Percentiles rank a stretch among this genome's conserved stretches.
phyloP scores from a whole-genome alignment of 2,329 filamentous ascomycete species.

The Microcyclospora tardicrescens region DNA sequence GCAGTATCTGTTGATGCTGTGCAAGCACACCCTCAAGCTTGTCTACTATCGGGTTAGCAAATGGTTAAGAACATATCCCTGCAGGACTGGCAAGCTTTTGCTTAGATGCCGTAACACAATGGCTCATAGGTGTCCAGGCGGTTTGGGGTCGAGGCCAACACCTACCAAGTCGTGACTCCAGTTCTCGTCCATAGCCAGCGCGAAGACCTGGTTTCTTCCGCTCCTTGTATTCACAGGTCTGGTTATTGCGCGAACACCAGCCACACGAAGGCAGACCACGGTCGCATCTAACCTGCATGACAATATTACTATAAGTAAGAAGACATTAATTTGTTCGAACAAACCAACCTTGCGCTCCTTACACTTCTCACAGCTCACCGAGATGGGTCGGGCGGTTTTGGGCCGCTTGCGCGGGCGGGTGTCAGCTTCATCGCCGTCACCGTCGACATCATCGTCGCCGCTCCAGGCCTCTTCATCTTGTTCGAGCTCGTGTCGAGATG shows the following conservation, averaged over 20 bases:
- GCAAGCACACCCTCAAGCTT: slow-evolving; percentile 33
- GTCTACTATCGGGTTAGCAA: slow-evolving; percentile 19
- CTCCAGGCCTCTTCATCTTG: slow-evolving; percentile 27
- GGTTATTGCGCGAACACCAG: slow-evolving; percentile 56
- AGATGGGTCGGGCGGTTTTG: slow-evolving; percentile 27
- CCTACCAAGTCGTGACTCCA: slow-evolving; percentile 46
- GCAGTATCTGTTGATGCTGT: slow-evolving; percentile 34
- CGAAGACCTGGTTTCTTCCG: slow-evolving; percentile 54
- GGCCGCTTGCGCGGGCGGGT: slow-evolving; percentile 28
- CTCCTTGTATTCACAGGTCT: slow-evolving; percentile 55
- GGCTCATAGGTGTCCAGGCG: too few relatives aligned
- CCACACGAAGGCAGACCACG: slow-evolving; percentile 63
- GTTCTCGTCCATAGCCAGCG: slow-evolving; percentile 43
- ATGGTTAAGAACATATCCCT: not conserved
- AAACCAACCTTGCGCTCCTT: slow-evolving; percentile 61
- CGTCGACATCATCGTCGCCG: slow-evolving; percentile 26
- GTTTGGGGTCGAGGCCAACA: not conserved
- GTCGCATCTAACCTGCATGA: slow-evolving; percentile 48
- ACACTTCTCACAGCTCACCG: slow-evolving; percentile 56
- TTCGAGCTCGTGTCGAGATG: slow-evolving; percentile 6
- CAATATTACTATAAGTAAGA: not conserved
- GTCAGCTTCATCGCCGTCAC: slow-evolving; percentile 17
- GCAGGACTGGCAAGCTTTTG: too few relatives aligned
- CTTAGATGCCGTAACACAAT: too few relatives aligned
- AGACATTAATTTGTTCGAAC: not conserved